Evolutionary conservation across 176 grass and related monocot genomes (phyloP).

Genomic region (Avena eriantha): DNA sequence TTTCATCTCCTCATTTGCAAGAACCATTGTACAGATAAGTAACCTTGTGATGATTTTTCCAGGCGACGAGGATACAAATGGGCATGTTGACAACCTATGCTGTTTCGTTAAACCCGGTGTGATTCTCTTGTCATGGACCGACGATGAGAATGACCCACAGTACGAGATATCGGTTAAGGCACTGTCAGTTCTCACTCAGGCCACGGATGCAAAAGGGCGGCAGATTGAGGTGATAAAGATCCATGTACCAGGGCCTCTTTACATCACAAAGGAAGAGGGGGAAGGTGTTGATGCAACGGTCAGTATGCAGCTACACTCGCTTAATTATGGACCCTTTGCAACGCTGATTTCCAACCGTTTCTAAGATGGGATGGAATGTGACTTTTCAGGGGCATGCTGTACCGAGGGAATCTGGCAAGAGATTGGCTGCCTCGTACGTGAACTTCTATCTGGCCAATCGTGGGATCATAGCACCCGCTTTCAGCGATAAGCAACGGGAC

Average conservation of each 20-base stretch:
- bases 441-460: constrained; percentile 90
- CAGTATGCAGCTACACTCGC: constrained; percentile 1
- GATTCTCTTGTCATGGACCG: constrained; percentile 81
- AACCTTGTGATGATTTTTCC: constrained; percentile 14
- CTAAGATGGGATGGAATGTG: not conserved
- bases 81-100: constrained; percentile 88
- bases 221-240: constrained; percentile 82
- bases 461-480: constrained; percentile 74
- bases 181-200: constrained; percentile 54
- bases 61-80: constrained; percentile 95
- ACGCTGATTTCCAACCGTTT: not conserved
- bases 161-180: constrained; percentile 81
- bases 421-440: constrained; percentile 85
- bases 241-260: constrained; percentile 79
- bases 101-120: constrained; percentile 83
- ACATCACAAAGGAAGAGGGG: constrained; percentile 86
- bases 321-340: not conserved
- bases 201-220: constrained; percentile 62
- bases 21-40: not conserved
- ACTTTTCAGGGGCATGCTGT: constrained; percentile 63
- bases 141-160: constrained; percentile 75
- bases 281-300: constrained; percentile 59
- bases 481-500: constrained; percentile 76
- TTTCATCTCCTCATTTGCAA: not conserved
- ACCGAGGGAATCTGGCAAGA: constrained; percentile 61